Base-by-base conservation (phyloP, 306 rosid species). In the Prunus armeniaca region DNA sequence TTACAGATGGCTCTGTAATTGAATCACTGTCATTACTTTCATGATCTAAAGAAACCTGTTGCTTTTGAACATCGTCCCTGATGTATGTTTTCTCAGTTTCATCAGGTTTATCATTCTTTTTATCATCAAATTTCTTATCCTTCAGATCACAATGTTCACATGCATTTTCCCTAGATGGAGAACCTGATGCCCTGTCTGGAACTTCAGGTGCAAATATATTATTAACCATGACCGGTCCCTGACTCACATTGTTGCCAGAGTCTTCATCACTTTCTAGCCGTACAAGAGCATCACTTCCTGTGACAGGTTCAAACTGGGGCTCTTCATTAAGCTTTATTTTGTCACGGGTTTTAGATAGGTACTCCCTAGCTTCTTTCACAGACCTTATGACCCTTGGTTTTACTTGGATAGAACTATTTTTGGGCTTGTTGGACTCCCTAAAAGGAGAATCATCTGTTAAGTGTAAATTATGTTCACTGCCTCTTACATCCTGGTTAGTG, bases 321-420 rank as follows among this genome's bases (percentile, higher is more conserved):
- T 78, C 81, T 67, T 67, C 60, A 70, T 69, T 60, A 50, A 76
- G 54, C 71, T 75, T 78, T 86, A 73, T 81, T 74, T 89, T 89
- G 76, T 72, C 81, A 76, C 54, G 74, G 80, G 82, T 92, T 72
- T 54, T 83, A 2, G 82, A 86, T 63, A 95, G 96, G 83, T 88
- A 95, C 69, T 91, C 91, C 81, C 88, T 84, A 28, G 98, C 98
- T 87, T 95, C 98, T 81, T 84, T 89, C 83, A 95, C 92, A 43
- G 97, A 88, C 71, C 83, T 80, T 77, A 95, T 92, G 85, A 95
- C 75, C 80, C 88, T 82, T 18, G 88, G 92, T 81, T 84, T 89
- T 67, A 45, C 82, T 78, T 75, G 76, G 54, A 30, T 28, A 28
- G 80, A 74, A 81, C 74, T 79, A 72, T 67, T 83, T 47, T 80